Percentiles rank a stretch among this genome's conserved stretches.
Conservation (phyloP, 768 basidiomycete species). For the Macrolepiota albuminosa region DNA sequence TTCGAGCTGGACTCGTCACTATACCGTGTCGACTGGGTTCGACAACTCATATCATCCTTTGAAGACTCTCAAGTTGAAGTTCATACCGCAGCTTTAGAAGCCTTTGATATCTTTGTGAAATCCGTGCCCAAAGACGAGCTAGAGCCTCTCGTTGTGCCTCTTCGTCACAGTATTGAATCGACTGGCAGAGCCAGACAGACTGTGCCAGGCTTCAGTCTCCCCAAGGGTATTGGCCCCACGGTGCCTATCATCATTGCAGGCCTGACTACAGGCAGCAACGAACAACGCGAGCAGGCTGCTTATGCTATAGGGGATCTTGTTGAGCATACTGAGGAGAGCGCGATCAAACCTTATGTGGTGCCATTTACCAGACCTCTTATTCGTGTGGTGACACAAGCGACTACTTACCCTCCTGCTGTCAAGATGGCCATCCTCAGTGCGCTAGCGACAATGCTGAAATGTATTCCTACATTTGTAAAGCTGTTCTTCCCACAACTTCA, state of each 20-base stretch:
- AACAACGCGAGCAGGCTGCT: constrained; percentile 92
- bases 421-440: constrained; percentile 89
- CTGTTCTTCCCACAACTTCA: constrained; percentile 99
- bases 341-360: constrained; percentile 94
- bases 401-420: constrained; percentile 87
- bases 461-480: constrained; percentile 85
- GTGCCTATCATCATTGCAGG: constrained; percentile 90
- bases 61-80: constrained; percentile 76
- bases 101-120: constrained; percentile 86
- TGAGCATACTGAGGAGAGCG: constrained; percentile 69
- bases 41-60: constrained; percentile 77
- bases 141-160: constrained; percentile 84
- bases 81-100: constrained; percentile 76
- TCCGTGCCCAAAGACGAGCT: constrained; percentile 89
- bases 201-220: constrained; percentile 83
- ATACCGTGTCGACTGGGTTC: constrained; percentile 93
- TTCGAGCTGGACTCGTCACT: constrained; percentile 77
- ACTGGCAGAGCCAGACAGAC: constrained; percentile 70
- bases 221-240: constrained; percentile 77
- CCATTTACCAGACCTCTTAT: constrained; percentile 95
- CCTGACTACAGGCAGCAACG: constrained; percentile 90
- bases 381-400: constrained; percentile 87
- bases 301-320: constrained; percentile 97
- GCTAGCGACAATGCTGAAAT: constrained; percentile 77
- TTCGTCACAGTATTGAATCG: constrained; percentile 83